Percentiles rank a stretch among this genome's conserved stretches.
phyloP scores from a whole-genome alignment of 768 basidiomycete genomes.

The Dioszegia hungarica region DNA sequence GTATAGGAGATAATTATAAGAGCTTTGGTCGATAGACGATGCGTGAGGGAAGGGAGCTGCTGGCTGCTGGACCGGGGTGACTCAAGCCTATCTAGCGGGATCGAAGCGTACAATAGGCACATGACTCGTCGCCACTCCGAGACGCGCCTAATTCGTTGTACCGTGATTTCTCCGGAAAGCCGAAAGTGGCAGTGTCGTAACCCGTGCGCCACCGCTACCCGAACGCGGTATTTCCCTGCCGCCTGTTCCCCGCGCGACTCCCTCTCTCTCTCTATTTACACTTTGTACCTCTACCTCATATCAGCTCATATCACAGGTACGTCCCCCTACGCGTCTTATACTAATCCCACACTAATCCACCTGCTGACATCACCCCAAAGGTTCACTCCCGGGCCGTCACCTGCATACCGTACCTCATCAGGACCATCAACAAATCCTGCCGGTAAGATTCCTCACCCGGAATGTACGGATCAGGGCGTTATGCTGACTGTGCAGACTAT shows the following conservation, averaged over 20 bases:
- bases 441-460: no score
- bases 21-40: no score
- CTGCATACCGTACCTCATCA: no score
- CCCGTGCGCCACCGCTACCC: neutral
- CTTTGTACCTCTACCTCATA: neutral
- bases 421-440: neutral
- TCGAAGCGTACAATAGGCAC: neutral
- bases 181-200: neutral
- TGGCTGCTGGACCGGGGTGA: no score
- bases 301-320: neutral
- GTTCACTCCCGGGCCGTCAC: no score
- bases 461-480: no score
- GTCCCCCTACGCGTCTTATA: neutral
- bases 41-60: neutral
- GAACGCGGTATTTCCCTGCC: slow-evolving; percentile 1
- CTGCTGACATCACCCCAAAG: neutral
- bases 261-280: neutral
- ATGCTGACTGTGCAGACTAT: neutral
- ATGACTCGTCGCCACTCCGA: no score
- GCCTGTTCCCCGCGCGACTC: neutral
- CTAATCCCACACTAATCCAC: neutral
- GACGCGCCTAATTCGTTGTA: neutral
- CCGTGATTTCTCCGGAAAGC: neutral
- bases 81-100: neutral
- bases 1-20: no score